Evolutionary conservation across 2,329 filamentous ascomycete genomes (phyloP).

Genomic region (Colletotrichum sp.): DNA sequence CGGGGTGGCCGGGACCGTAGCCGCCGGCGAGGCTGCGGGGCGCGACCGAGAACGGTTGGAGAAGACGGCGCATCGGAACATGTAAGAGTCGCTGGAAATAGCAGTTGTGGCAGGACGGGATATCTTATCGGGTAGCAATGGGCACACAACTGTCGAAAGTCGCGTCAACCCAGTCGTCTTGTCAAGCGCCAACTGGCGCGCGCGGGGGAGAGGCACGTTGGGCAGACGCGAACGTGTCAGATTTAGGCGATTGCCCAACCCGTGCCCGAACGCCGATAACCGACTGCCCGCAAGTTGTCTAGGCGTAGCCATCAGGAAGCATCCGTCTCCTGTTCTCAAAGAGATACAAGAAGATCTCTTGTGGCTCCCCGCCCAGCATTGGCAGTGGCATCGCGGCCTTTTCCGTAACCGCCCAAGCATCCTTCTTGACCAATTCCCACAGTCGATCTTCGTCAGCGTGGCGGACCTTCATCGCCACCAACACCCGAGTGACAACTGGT

Average conservation of each 20-base stretch:
- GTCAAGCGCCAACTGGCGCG: neutral
- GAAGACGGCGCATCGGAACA: neutral
- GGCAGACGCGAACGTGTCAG: neutral
- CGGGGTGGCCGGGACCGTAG: neutral
- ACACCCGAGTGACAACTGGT: constrained; percentile 43
- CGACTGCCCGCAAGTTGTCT: neutral
- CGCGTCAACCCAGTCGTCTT: neutral
- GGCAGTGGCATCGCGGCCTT: constrained; percentile 49
- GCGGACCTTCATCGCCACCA: constrained; percentile 61
- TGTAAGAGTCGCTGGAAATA: neutral
- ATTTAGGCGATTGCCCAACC: neutral
- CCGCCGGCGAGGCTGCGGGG: neutral
- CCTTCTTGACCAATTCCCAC: constrained; percentile 50
- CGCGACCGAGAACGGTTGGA: neutral
- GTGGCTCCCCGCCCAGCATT: constrained; percentile 46
- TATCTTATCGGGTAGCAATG: neutral
- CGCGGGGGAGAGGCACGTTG: neutral
- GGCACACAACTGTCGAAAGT: neutral
- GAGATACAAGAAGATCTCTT: constrained; percentile 58
- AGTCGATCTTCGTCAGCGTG: constrained; percentile 57
- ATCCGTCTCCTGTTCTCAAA: constrained; percentile 36
- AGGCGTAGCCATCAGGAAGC: neutral
- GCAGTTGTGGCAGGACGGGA: neutral
- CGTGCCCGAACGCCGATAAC: neutral
- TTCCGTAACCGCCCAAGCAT: constrained; percentile 50